Base-by-base conservation (phyloP, 1,284 basidiomycete species). In the Cryptococcus neoformans region DNA sequence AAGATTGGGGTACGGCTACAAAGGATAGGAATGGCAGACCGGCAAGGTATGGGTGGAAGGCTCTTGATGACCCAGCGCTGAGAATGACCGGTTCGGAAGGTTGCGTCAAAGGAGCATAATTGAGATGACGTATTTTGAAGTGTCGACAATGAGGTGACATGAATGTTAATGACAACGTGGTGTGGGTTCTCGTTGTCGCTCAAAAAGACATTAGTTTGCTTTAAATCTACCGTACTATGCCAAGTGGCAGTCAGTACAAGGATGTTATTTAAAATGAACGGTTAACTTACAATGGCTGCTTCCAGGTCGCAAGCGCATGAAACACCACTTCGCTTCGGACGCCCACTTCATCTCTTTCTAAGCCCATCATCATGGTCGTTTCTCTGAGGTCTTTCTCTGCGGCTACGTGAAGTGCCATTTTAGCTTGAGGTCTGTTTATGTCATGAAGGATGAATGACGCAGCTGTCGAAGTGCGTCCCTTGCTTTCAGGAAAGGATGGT, bases 1-100 rank as follows among this genome's bases (percentile, higher is more conserved):
- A 81, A 81, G 7, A 89, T 78, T 14, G 78, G 76, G 9, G 77
- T 76, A 17, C 90, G 82, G 1, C 87, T 88, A 1, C 83, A 82
- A 11, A 82, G 79, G 42, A 92, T 74, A 0, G 88, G 77, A 0
- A 81, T 78, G 0, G 84, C 81, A 0, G 85, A 82, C 73, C 12
- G 68, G 68, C 55, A 28, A 28, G 28, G 28, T 28, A 28, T 28
- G 28, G 28, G 28, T 28, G 28, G 28, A 28, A 28, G 28, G 28
- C 28, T 28, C 4, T 28, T 28, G 28, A 28, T 28, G 28, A 28
- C 28, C 28, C 28, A 28, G 4, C 28, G 28, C 28, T 28, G 28
- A 28, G 28, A 28, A 28, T 28, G 28, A 28, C 28, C 28, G 28
- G 28, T 28, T 28, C 28, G 85, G 66, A 17, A 79, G 72, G 62